These are phyloP conservation scores for Sphagnurus paluster DNA, from an alignment of 1,284 basidiomycete genomes.

Conservation along the genomic window DNA sequence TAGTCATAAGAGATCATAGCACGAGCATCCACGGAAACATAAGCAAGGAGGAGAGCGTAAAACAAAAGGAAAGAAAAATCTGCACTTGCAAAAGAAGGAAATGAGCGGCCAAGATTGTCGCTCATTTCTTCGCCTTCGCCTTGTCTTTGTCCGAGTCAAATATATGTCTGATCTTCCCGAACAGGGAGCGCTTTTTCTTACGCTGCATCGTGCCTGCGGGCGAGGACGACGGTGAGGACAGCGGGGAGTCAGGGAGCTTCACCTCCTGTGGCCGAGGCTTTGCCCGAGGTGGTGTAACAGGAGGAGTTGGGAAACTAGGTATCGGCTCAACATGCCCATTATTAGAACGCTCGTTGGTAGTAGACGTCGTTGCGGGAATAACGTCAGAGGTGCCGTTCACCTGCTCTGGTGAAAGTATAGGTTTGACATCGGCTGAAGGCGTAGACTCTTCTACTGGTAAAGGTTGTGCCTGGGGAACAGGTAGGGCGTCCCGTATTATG, in stretches of 20 bases:
- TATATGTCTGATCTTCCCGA: constrained; percentile 19
- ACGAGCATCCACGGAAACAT: not conserved
- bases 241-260: constrained; percentile 6
- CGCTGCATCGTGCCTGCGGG: constrained; percentile 7
- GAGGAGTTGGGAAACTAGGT: constrained; percentile 12
- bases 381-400: too few species aligned
- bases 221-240: constrained; percentile 9
- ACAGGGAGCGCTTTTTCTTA: constrained; percentile 19
- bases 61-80: not conserved
- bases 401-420: too few species aligned
- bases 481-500: too few species aligned
- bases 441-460: too few species aligned
- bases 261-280: not conserved
- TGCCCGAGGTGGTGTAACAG: too few species aligned
- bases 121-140: constrained; percentile 6
- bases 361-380: too few species aligned
- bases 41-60: not conserved
- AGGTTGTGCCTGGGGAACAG: not conserved
- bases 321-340: not conserved
- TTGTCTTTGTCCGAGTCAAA: constrained; percentile 18
- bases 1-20: not conserved
- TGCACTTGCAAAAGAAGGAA: not conserved
- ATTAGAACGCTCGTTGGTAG: too few species aligned
- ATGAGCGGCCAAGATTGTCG: not conserved
- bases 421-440: too few species aligned